phyloP scores from a whole-genome alignment of 768 basidiomycete species.

The Coprinellus aureogranulatus region DNA sequence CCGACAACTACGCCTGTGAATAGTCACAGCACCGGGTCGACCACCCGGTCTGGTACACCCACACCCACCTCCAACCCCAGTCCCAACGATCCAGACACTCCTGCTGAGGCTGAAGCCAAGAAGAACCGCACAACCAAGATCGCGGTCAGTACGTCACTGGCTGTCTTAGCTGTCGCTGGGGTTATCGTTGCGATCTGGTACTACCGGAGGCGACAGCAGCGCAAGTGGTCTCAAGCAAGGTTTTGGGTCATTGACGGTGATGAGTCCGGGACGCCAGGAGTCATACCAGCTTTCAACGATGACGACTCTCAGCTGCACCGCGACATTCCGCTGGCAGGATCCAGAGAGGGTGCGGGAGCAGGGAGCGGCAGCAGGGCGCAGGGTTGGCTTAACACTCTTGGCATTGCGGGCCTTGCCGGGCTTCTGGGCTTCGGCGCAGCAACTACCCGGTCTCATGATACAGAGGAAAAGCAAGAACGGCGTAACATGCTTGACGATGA shows the following conservation, averaged over 20 bases:
- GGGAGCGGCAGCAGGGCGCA: constrained; percentile 14
- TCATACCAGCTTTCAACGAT: constrained; percentile 18
- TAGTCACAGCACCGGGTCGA: not conserved
- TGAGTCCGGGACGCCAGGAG: constrained; percentile 20
- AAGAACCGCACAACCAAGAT: constrained; percentile 41
- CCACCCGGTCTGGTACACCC: not conserved
- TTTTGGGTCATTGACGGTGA: constrained; percentile 27
- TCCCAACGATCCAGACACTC: constrained; percentile 18
- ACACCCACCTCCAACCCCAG: constrained; percentile 2
- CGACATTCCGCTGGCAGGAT: constrained; percentile 8
- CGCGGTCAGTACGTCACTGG: constrained; percentile 62
- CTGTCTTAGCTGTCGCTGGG: constrained; percentile 52
- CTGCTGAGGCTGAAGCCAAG: constrained; percentile 12
- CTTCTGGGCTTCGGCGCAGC: constrained; percentile 30
- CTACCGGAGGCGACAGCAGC: constrained; percentile 39
- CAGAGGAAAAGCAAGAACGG: constrained; percentile 33
- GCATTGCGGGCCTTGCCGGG: constrained; percentile 27
- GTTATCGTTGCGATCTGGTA: constrained; percentile 39
- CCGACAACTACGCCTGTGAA: not conserved
- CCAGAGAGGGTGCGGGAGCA: constrained; percentile 13
- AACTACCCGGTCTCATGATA: constrained; percentile 19
- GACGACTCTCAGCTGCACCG: constrained; percentile 19
- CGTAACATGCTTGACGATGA: constrained; percentile 80
- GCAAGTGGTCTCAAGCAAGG: constrained; percentile 19
- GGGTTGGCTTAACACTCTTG: constrained; percentile 15